Conservation (phyloP, 108 stramenopile genomes). For the Skeletonema menzelii region DNA sequence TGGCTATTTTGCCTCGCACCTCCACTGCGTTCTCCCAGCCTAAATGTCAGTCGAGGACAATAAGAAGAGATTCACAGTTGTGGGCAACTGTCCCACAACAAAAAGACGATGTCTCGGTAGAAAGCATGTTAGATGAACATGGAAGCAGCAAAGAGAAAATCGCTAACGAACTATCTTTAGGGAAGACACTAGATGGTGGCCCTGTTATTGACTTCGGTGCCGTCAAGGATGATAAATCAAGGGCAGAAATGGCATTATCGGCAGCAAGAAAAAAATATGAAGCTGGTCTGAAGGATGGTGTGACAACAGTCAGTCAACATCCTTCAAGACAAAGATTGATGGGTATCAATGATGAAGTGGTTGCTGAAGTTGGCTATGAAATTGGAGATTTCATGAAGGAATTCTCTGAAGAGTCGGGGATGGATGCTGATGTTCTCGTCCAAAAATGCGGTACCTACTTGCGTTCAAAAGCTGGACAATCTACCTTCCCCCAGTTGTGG, state of each 20-base stretch:
- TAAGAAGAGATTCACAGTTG: background rate
- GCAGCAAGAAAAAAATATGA: constrained; percentile 59
- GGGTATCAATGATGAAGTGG: constrained; percentile 90
- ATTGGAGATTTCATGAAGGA: constrained; percentile 61
- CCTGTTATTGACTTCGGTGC: constrained; percentile 83
- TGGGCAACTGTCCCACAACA: constrained; percentile 2
- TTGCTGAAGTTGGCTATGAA: constrained; percentile 82
- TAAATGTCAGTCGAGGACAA: background rate
- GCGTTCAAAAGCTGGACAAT: constrained; percentile 56
- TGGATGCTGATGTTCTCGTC: constrained; percentile 41
- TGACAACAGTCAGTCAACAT: background rate
- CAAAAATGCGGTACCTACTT: constrained; percentile 75
- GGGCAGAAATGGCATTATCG: constrained; percentile 73
- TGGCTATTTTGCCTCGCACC: background rate
- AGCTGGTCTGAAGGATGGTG: constrained; percentile 3
- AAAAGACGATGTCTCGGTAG: background rate
- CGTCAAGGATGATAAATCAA: constrained; percentile 66
- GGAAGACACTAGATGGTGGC: constrained; percentile 72
- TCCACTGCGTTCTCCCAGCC: background rate
- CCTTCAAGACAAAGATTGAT: constrained; percentile 45
- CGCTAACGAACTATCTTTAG: constrained; percentile 58
- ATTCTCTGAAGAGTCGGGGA: constrained; percentile 41
- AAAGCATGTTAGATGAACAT: constrained; percentile 2
- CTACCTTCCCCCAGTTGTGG: constrained; percentile 49
- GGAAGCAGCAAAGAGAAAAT: constrained; percentile 49